Evolutionary conservation across 2,329 filamentous ascomycete species (phyloP).

Genomic region (Talaromyces amestolkiae): DNA sequence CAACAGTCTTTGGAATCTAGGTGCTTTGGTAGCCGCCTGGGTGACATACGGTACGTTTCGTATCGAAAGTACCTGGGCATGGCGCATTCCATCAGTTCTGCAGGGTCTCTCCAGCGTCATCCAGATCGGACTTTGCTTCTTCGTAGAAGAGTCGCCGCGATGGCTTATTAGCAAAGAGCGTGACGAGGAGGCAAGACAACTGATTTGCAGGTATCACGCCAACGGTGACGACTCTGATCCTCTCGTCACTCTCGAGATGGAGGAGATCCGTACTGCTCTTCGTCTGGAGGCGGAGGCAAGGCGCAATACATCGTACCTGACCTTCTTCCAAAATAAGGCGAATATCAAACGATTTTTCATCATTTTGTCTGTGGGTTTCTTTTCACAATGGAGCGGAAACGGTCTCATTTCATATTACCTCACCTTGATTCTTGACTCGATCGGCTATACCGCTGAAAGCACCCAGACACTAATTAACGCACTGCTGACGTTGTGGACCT

Average conservation of each 20-base stretch:
- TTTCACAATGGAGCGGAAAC: conserved; percentile 66
- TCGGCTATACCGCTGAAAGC: background rate
- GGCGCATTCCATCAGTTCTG: conserved; percentile 61
- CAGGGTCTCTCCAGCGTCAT: conserved; percentile 64
- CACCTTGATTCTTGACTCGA: conserved; percentile 5
- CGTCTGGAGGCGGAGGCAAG: conserved; percentile 49
- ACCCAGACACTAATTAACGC: conserved; percentile 14
- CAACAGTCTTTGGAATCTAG: conserved; percentile 67
- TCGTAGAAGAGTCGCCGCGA: conserved; percentile 52
- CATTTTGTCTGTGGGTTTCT: conserved; percentile 4
- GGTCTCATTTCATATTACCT: conserved; percentile 67
- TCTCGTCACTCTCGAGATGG: conserved; percentile 35
- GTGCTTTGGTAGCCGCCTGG: conserved; percentile 54
- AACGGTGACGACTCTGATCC: conserved; percentile 43
- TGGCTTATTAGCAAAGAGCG: conserved; percentile 62
- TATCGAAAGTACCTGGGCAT: conserved; percentile 62
- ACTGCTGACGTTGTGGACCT: conserved; percentile 46
- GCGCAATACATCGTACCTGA: conserved; percentile 56
- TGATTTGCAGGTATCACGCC: conserved; percentile 60
- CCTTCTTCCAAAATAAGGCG: conserved; percentile 49
- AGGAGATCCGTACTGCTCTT: conserved; percentile 42
- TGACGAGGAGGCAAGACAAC: conserved; percentile 55
- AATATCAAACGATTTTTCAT: conserved; percentile 43
- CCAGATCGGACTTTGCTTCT: conserved; percentile 13
- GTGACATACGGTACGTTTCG: conserved; percentile 62